Conservation (phyloP, 2,329 filamentous ascomycete species). For the Endoconidiophora laricicola region DNA sequence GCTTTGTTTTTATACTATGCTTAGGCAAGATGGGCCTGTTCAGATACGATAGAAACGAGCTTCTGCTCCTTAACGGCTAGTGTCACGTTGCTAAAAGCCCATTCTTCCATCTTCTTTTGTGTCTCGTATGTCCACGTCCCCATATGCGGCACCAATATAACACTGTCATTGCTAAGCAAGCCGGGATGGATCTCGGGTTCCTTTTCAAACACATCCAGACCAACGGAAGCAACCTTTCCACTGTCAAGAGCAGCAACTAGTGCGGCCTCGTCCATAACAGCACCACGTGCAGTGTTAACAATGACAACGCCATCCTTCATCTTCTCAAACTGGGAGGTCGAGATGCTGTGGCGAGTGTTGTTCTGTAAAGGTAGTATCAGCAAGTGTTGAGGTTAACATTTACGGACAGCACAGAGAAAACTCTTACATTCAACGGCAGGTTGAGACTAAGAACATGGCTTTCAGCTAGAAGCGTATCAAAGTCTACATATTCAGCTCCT, state of each 20-base stretch:
- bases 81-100: constrained; percentile 54
- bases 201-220: constrained; percentile 70
- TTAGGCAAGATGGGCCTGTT: constrained; percentile 32
- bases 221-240: constrained; percentile 53
- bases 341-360: constrained; percentile 60
- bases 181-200: constrained; percentile 64
- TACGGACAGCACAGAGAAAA: not conserved
- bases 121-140: constrained; percentile 63
- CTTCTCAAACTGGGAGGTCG: constrained; percentile 48
- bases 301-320: constrained; percentile 69
- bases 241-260: constrained; percentile 55
- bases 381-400: not conserved
- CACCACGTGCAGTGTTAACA: constrained; percentile 69
- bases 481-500: constrained; percentile 50
- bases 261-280: constrained; percentile 66
- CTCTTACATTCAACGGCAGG: constrained; percentile 59
- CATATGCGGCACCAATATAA: constrained; percentile 70
- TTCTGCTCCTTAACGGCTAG: constrained; percentile 43
- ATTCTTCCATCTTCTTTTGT: constrained; percentile 54
- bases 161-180: constrained; percentile 50
- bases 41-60: constrained; percentile 53
- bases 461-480: constrained; percentile 51
- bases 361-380: constrained; percentile 20
- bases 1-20: too few species aligned
- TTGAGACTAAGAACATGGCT: constrained; percentile 71